A percentile compares a stretch with the other conserved stretches of the same genome.
These are phyloP conservation scores for Pseudocercospora pini-densiflorae DNA, from an alignment of 2,329 filamentous ascomycete species.

Conservation along the genomic window DNA sequence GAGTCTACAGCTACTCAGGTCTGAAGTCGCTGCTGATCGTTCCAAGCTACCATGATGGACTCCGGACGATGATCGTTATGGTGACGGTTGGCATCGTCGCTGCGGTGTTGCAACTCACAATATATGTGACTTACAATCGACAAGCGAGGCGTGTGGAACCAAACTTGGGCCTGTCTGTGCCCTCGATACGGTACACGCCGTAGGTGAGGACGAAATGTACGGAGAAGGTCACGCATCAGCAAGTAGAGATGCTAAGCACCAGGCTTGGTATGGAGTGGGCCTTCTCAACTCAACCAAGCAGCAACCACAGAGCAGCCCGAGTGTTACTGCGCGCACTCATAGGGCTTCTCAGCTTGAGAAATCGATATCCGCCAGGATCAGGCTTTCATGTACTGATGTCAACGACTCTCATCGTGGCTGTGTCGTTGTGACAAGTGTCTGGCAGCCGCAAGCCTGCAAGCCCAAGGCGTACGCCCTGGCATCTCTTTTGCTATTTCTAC, in stretches of 20 bases:
- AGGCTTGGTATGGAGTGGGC: neutral
- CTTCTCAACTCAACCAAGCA: neutral
- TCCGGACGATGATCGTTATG: conserved; percentile 15
- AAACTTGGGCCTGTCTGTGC: neutral
- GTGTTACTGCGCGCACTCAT: neutral
- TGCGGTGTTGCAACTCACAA: conserved; percentile 2
- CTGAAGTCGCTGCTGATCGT: neutral
- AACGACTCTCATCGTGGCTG: neutral
- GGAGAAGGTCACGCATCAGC: neutral
- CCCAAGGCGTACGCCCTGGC: neutral
- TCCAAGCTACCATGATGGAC: conserved; percentile 1
- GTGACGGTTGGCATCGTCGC: conserved; percentile 7
- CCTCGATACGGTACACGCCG: neutral
- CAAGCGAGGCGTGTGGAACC: neutral
- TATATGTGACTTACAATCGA: neutral
- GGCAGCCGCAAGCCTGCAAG: neutral
- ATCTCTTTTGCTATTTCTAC: neutral
- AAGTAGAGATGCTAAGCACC: neutral
- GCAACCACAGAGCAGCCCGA: neutral
- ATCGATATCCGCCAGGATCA: neutral
- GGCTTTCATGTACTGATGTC: neutral
- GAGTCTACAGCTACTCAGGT: neutral
- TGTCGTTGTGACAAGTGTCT: neutral
- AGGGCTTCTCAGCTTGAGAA: neutral
- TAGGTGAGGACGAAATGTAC: neutral